phyloP scores from a whole-genome alignment of 208 protist species.

The Acanthamoeba triangularis region DNA sequence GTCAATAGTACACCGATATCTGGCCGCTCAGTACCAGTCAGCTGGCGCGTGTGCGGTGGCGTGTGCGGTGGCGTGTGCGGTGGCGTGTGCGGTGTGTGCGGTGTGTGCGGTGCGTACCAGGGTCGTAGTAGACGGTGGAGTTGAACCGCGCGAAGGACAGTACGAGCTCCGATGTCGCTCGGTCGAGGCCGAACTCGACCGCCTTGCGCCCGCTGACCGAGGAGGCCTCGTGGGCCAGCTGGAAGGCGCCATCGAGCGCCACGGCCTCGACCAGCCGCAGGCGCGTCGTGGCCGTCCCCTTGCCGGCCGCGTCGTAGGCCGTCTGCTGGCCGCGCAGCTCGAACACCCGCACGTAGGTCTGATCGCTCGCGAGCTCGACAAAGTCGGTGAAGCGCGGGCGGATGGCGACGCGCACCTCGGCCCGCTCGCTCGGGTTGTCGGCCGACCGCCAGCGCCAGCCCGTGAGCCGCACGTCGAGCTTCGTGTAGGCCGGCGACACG shows the following conservation, averaged over 20 bases:
- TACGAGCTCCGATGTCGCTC: neutral
- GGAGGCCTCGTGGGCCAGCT: too few relatives aligned
- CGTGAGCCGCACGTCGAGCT: neutral
- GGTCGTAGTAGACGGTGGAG: neutral
- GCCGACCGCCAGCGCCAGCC: neutral
- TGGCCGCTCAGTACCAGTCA: too few relatives aligned
- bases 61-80: too few relatives aligned
- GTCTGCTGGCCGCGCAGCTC: neutral
- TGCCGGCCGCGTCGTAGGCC: neutral
- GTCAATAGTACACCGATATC: too few relatives aligned
- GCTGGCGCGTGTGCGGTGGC: too few relatives aligned
- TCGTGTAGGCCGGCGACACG: neutral
- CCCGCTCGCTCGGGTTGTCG: neutral
- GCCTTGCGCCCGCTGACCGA: neutral
- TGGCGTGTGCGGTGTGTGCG: too few relatives aligned
- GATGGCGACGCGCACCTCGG: neutral
- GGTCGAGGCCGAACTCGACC: neutral
- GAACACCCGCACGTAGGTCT: neutral
- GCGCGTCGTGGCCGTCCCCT: neutral
- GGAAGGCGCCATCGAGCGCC: too few relatives aligned
- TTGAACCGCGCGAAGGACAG: neutral
- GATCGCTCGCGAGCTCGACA: neutral
- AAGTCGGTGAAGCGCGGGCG: neutral
- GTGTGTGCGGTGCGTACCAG: neutral
- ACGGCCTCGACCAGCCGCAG: neutral